Conservation (phyloP, 2,329 filamentous ascomycete species). For the Didymella keratinophila region DNA sequence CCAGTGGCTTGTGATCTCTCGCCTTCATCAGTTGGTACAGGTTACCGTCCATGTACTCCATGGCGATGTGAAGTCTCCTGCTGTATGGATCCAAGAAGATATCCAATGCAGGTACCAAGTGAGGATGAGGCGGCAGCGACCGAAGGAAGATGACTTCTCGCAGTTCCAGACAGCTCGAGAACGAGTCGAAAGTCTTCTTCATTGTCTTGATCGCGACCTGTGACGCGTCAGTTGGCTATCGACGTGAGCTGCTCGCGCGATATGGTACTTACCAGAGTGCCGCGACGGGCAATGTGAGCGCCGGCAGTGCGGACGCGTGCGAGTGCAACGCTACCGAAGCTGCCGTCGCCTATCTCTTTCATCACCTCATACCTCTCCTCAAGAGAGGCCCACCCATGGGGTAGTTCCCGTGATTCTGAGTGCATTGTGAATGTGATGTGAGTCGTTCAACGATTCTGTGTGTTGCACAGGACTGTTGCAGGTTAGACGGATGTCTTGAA, state of each 20-base stretch:
- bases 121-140: conserved; percentile 84
- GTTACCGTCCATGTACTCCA: conserved; percentile 99
- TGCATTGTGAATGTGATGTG: conserved; percentile 62
- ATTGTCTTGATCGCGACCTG: conserved; percentile 99
- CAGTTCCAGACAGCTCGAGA: conserved; percentile 87
- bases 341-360: conserved; percentile 98
- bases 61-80: conserved; percentile 95
- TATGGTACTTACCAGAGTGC: conserved; percentile 79
- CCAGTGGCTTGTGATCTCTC: conserved; percentile 91
- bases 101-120: conserved; percentile 95
- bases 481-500: conserved; percentile 23
- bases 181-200: conserved; percentile 99
- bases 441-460: conserved; percentile 25
- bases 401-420: conserved; percentile 76
- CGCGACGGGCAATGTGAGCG: conserved; percentile 84
- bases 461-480: conserved; percentile 24
- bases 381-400: conserved; percentile 73
- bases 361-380: conserved; percentile 96
- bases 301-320: conserved; percentile 91
- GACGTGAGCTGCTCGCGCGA: conserved; percentile 16
- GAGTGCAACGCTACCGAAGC: conserved; percentile 94
- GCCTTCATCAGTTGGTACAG: conserved; percentile 99
- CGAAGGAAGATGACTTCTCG: conserved; percentile 96
- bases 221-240: conserved; percentile 32
- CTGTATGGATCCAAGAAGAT: conserved; percentile 97